Evolutionary conservation across 2,329 filamentous ascomycete species (phyloP), one percentile per base, ranked within the genome.

Genomic region (Apiospora sp.): DNA sequence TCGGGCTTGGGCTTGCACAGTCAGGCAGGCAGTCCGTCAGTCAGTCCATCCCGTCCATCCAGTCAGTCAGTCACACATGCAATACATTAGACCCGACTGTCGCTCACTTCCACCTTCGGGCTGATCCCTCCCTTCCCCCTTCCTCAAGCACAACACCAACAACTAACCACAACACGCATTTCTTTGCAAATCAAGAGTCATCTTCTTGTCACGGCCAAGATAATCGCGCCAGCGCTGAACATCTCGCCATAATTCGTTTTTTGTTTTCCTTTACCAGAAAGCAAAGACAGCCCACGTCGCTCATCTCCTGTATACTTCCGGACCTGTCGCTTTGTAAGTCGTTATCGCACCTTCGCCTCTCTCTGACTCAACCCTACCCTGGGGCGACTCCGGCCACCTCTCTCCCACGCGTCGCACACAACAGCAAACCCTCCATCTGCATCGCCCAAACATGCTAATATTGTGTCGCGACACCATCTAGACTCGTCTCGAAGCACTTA

Each of bases 121-220:
- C 67, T 78, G 80, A 76, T 76, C 79, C 79, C 75, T 80, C 79
- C 79, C 37, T 41, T 80, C 81, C 79, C 77, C 77, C 48, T 79
- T 79, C 77, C 80, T 81, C 84, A 85, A 85, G 81, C 84, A 87
- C 86, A 84, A 87, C 82, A 87, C 84, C 82, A 83, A 82, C 78
- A 84, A 83, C 80, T 76, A 75, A 74, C 71, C 73, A 77, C 68
- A 79, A 74, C 77, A 71, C 80, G 80, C 81, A 81, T 80, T 81
- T 81, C 83, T 84, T 86, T 83, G 80, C 80, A 85, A 82, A 82
- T 22, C 48, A 88, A 79, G 87, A 88, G 85, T 88, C 81, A 83
- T 84, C 85, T 85, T 76, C 83, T 84, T 86, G 88, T 90, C 88
- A 88, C 88, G 88, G 88, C 87, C 85, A 84, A 82, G 87, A 82